Evolutionary conservation across 2,329 filamentous ascomycete species (phyloP), one percentile per base, ranked within the genome.

Genomic region (Penicillium italicum): DNA sequence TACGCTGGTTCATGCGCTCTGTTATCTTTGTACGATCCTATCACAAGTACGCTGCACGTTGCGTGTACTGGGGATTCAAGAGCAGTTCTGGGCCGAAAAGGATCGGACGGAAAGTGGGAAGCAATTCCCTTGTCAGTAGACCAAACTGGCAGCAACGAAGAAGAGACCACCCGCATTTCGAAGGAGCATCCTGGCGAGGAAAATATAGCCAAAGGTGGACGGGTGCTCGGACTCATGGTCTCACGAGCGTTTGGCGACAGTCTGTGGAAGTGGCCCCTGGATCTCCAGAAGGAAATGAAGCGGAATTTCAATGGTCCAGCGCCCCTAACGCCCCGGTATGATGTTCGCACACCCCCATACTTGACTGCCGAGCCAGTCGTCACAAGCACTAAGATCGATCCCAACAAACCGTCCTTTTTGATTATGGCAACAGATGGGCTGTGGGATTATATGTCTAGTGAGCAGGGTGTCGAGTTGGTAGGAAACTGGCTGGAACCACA

Each of bases 201-300:
- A 18, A 73, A 79, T 9, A 77, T 85, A 11, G 76, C 89, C 3
- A 76, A 79, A 55, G 74, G 77, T 16, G 86, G 86, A 0, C 80
- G 87, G 0, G 70, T 89, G 0, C 76, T 88, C 56, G 86, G 87
- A 1, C 63, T 82, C 1, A 78, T 84, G 38, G 79, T 88, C 1
- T 84, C 85, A 0, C 79, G 87, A 5, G 86, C 84, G 0, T 89
- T 90, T 66, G 87, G 87, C 16, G 86, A 90, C 66, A 78, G 81
- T 48, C 78, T 82, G 55, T 88, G 84, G 84, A 90, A 90, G 68
- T 89, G 85, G 84, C 68, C 81, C 4, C 66, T 79, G 14, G 75
- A 79, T 2, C 70, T 82, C 6, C 75, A 81, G 55, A 67, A 73
- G 33, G 68, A 75, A 3, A 71, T 79, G 42, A 41, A 63, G 11